phyloP scores from a whole-genome alignment of 1,284 basidiomycete species.

The Albatrellus sp. region DNA sequence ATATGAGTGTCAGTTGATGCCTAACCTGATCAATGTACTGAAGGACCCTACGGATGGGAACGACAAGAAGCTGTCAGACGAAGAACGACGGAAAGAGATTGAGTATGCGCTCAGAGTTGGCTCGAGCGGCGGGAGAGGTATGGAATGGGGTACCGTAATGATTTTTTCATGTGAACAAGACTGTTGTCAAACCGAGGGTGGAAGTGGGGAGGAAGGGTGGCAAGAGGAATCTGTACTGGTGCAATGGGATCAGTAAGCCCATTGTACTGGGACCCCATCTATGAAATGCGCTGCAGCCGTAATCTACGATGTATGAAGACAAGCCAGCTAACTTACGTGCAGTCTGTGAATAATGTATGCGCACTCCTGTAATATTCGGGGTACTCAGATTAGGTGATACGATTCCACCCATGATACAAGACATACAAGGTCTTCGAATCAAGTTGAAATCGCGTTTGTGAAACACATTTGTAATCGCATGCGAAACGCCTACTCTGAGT shows the following conservation, averaged over 20 bases:
- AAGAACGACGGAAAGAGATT: conserved; percentile 44
- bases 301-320: too few relatives aligned
- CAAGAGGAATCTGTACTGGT: conserved; percentile 61
- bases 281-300: too few relatives aligned
- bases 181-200: conserved; percentile 37
- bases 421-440: too few relatives aligned
- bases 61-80: conserved; percentile 34
- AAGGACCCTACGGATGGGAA: conserved; percentile 17
- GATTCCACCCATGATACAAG: too few relatives aligned
- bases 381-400: too few relatives aligned
- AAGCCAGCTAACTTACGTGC: too few relatives aligned
- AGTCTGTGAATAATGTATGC: too few relatives aligned
- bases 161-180: conserved; percentile 69
- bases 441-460: too few relatives aligned
- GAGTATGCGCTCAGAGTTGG: conserved; percentile 35
- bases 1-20: conserved; percentile 84
- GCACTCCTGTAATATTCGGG: too few relatives aligned
- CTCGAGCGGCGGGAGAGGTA: conserved; percentile 30
- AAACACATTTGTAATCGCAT: too few relatives aligned
- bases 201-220: conserved; percentile 41
- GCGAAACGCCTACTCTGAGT: too few relatives aligned
- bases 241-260: conserved; percentile 45
- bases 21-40: conserved; percentile 70
- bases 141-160: conserved; percentile 81
- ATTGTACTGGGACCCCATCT: too few relatives aligned